phyloP scores from a whole-genome alignment of 805 yeast genomes.

The Candida krabiensis region DNA sequence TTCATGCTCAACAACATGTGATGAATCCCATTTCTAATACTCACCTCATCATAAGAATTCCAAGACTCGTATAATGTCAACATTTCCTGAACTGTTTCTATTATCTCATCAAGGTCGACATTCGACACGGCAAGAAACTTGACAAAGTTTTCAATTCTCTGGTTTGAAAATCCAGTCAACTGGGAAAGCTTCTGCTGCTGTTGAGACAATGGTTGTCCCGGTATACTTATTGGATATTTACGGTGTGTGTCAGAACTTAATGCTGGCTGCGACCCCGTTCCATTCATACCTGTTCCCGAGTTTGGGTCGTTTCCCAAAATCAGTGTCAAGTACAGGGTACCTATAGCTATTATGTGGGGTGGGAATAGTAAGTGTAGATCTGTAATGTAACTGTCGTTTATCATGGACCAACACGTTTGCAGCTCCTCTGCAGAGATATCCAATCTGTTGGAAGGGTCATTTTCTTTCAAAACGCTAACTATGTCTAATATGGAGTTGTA shows the following conservation, averaged over 20 bases:
- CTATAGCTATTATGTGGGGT: slow-evolving; percentile 84
- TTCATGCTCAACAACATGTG: slow-evolving; percentile 28
- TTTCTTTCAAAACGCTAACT: slow-evolving; percentile 39
- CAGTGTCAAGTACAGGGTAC: slow-evolving; percentile 78
- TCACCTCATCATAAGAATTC: slow-evolving; percentile 78
- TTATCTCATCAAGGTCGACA: slow-evolving; percentile 72
- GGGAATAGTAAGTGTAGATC: slow-evolving; percentile 82
- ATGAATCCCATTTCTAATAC: slow-evolving; percentile 50
- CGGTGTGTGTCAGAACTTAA: slow-evolving; percentile 2
- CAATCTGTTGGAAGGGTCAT: slow-evolving; percentile 20
- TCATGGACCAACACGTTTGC: slow-evolving; percentile 85
- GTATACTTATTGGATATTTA: slow-evolving; percentile 6
- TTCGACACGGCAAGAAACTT: slow-evolving; percentile 73
- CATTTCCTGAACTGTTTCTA: slow-evolving; percentile 82
- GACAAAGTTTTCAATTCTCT: slow-evolving; percentile 55
- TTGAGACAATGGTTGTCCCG: slow-evolving; percentile 3
- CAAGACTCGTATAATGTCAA: slow-evolving; percentile 79
- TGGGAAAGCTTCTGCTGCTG: slow-evolving; percentile 1
- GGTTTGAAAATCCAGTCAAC: slow-evolving; percentile 15
- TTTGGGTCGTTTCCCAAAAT: slow-evolving; percentile 46
- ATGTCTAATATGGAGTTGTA: slow-evolving; percentile 62
- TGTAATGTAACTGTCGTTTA: slow-evolving; percentile 87
- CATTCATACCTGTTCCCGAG: slow-evolving; percentile 20
- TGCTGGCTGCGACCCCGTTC: slow-evolving; percentile 8
- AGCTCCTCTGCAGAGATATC: slow-evolving; percentile 61